Base-by-base conservation (phyloP, 1,284 basidiomycete genomes). In the Apiotrichum akiyoshidainum region DNA sequence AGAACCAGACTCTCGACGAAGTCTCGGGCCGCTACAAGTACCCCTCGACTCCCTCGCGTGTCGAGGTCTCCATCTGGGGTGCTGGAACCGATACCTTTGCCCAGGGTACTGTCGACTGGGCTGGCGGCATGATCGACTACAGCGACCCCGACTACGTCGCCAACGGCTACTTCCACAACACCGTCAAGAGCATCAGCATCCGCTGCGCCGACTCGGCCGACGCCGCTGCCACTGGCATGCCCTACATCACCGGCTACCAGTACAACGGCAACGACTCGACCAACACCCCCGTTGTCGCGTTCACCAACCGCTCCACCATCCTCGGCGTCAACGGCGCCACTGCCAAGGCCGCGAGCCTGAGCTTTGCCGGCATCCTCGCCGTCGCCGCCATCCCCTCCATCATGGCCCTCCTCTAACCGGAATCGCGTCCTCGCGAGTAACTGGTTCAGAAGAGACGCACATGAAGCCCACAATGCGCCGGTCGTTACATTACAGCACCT, bases 51-150 rank as follows among this genome's bases (percentile, higher is more conserved):
- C 89, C 90, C 1, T 84, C 87, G 17, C 84, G 87, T 46, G 82
- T 92, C 40, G 87, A 92, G 74, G 76, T 92, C 59, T 89, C 87
- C 56, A 68, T 91, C 59, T 92, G 90, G 89, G 86, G 89, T 21
- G 86, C 87, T 2, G 89, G 89, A 41, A 85, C 87, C 68, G 57
- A 80, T 45, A 70, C 79, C 10, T 81, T 80, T 41, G 80, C 88
- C 3, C 74, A 76, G 42, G 90, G 90, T 39, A 90, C 87, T 6
- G 75, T 91, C 37, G 69, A 84, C 57, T 92, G 90, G 90, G 81
- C 85, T 19, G 88, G 87, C 59, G 87, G 88, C 40, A 81, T 87
- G 82, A 88, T 90, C 77, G 79, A 90, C 79, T 91, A 86, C 86
- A 68, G 79, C 22, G 83, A 90, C 72, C 81, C 86, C 33, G 89